Evolutionary conservation across 345 rosid species (phyloP).

Genomic region (Citrus sp.): DNA sequence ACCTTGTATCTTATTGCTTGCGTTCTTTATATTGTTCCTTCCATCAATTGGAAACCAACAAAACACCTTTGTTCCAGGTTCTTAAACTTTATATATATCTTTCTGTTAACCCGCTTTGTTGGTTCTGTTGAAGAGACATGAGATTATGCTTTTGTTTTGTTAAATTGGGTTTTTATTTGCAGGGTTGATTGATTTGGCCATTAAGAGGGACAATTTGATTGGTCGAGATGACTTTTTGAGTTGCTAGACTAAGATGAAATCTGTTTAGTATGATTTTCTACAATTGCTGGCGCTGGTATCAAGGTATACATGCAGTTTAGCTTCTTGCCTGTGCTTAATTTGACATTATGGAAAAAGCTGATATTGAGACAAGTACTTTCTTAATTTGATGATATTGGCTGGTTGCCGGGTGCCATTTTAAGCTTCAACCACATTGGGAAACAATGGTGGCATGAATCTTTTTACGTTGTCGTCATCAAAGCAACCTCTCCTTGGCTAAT

Average conservation of each 20-base stretch:
- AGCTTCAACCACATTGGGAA: constrained; percentile 92
- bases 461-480: constrained; percentile 98
- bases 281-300: constrained; percentile 83
- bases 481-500: constrained; percentile 21
- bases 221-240: constrained; percentile 99
- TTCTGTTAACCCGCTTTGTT: constrained; percentile 43
- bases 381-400: not conserved
- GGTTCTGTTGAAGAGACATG: not conserved
- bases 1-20: constrained; percentile 85
- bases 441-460: constrained; percentile 97
- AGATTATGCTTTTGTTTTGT: not conserved
- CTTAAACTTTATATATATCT: no score
- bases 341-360: not conserved
- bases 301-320: constrained; percentile 41
- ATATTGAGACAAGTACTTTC: not conserved
- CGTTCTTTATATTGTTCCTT: constrained; percentile 76
- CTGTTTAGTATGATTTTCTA: constrained; percentile 83
- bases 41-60: constrained; percentile 97
- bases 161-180: constrained; percentile 1
- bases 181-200: constrained; percentile 90
- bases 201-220: constrained; percentile 69
- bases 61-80: constrained; percentile 83
- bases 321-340: not conserved
- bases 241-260: constrained; percentile 99
- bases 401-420: not conserved